A percentile compares a stretch with the other conserved stretches of the same genome.
phyloP scores from a whole-genome alignment of 805 yeast genomes.

The Ogataea wickerhamii region DNA sequence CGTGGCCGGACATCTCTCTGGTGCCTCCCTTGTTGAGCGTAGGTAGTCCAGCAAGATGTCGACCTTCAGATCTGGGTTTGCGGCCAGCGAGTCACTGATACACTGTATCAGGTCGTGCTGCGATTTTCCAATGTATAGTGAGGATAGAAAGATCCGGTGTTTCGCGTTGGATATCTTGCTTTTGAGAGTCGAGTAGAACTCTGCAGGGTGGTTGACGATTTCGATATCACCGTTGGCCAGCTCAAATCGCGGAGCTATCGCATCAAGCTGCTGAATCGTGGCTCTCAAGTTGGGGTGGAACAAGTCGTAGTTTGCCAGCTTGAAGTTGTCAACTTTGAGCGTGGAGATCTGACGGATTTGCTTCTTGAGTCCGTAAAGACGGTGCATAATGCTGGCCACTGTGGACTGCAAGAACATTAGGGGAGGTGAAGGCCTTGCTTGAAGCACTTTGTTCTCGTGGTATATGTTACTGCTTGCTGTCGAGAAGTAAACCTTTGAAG shows the following conservation, averaged over 20 bases:
- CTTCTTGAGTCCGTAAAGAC: constrained; percentile 14
- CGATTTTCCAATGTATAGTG: constrained; percentile 79
- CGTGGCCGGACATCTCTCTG: constrained; percentile 72
- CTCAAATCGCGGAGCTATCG: constrained; percentile 65
- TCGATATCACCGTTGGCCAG: constrained; percentile 53
- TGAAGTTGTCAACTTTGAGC: constrained; percentile 25
- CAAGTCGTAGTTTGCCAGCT: constrained; percentile 21
- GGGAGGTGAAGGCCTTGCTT: not conserved
- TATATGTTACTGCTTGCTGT: too few relatives aligned
- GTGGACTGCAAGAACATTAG: constrained; percentile 13
- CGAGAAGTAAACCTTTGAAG: not conserved
- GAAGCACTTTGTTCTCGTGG: too few relatives aligned
- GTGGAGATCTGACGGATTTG: constrained; percentile 24
- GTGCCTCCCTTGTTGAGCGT: constrained; percentile 91
- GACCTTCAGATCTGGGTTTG: constrained; percentile 61
- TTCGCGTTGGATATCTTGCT: constrained; percentile 60
- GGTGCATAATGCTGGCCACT: constrained; percentile 15
- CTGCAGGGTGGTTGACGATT: constrained; percentile 60
- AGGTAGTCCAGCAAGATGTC: constrained; percentile 80
- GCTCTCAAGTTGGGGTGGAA: constrained; percentile 29
- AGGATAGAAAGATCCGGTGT: constrained; percentile 70
- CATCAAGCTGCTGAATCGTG: constrained; percentile 48
- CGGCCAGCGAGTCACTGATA: constrained; percentile 53
- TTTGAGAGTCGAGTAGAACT: constrained; percentile 68
- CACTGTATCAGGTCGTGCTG: constrained; percentile 73